Evolutionary conservation across 2,329 filamentous ascomycete species (phyloP).

Genomic region (Trichophyton schoenleinii): DNA sequence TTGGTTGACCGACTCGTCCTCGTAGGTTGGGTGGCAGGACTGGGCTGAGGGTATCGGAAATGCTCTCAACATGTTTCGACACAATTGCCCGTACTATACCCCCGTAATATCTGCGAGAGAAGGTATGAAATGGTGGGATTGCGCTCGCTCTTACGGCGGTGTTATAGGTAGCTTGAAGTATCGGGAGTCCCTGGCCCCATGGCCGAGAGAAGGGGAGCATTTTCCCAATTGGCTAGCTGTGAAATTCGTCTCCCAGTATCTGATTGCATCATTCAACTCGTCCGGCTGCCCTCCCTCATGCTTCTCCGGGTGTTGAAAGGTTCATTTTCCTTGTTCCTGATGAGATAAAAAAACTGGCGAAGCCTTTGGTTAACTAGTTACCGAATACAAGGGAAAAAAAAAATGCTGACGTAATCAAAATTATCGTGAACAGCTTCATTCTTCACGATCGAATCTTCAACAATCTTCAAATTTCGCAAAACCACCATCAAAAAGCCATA

Average conservation of each 20-base stretch:
- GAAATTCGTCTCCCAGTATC: not conserved
- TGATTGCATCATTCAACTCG: not conserved
- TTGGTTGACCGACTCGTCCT: not conserved
- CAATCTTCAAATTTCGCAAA: not conserved
- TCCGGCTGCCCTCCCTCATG: not conserved
- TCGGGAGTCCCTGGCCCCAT: not conserved
- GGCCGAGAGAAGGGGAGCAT: slow-evolving; percentile 9
- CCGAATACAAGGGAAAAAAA: not conserved
- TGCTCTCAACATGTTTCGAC: slow-evolving; percentile 14
- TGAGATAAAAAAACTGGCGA: not conserved
- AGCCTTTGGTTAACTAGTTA: not conserved
- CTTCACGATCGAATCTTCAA: not conserved
- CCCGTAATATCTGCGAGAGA: slow-evolving; percentile 9
- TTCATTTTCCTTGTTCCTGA: not conserved
- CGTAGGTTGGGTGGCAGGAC: slow-evolving; percentile 6
- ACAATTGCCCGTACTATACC: slow-evolving; percentile 13
- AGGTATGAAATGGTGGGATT: not conserved
- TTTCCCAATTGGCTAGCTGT: slow-evolving; percentile 7
- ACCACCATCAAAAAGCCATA: not conserved
- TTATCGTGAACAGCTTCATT: not conserved
- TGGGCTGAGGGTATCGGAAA: slow-evolving; percentile 12
- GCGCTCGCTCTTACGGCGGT: not conserved
- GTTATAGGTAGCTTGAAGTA: slow-evolving; percentile 1
- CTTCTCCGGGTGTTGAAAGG: not conserved
- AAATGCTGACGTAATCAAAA: slow-evolving; percentile 3